Percentiles rank a stretch among this genome's conserved stretches.
These are phyloP conservation scores for Pterula multifida DNA, from an alignment of 1,284 basidiomycete genomes.

Conservation along the genomic window DNA sequence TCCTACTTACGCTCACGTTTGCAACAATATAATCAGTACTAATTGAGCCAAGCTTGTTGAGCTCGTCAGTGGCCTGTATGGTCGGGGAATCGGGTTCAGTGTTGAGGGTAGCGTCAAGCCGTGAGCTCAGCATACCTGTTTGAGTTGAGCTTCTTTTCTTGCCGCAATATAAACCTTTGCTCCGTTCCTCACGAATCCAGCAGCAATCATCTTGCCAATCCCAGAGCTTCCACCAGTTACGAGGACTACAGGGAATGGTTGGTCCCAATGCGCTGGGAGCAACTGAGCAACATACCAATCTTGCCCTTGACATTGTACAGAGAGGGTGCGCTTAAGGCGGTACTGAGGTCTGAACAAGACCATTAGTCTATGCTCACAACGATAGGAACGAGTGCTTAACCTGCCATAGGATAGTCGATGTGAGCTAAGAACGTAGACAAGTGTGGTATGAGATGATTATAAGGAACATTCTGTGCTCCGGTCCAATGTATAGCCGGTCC, in stretches of 20 bases:
- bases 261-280: slow-evolving; percentile 4
- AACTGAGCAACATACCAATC: slow-evolving; percentile 35
- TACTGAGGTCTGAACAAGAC: background rate
- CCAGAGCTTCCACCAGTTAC: slow-evolving; percentile 75
- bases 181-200: slow-evolving; percentile 71
- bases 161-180: slow-evolving; percentile 81
- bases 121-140: slow-evolving; percentile 59
- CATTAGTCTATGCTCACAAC: background rate
- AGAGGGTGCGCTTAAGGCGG: slow-evolving; percentile 21
- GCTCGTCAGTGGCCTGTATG: slow-evolving; percentile 40
- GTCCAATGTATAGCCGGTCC: too few species aligned
- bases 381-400: background rate
- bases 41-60: slow-evolving; percentile 47
- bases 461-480: too few species aligned
- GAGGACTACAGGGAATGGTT: slow-evolving; percentile 35
- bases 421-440: background rate
- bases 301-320: slow-evolving; percentile 70
- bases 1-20: slow-evolving; percentile 47
- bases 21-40: slow-evolving; percentile 62
- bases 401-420: background rate
- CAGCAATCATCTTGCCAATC: slow-evolving; percentile 73
- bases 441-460: too few species aligned
- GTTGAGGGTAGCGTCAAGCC: background rate
- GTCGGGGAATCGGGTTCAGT: slow-evolving; percentile 4
- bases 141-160: slow-evolving; percentile 32